These are phyloP conservation scores for Serpula lacrymans DNA, from an alignment of 768 basidiomycete species.

Conservation along the genomic window DNA sequence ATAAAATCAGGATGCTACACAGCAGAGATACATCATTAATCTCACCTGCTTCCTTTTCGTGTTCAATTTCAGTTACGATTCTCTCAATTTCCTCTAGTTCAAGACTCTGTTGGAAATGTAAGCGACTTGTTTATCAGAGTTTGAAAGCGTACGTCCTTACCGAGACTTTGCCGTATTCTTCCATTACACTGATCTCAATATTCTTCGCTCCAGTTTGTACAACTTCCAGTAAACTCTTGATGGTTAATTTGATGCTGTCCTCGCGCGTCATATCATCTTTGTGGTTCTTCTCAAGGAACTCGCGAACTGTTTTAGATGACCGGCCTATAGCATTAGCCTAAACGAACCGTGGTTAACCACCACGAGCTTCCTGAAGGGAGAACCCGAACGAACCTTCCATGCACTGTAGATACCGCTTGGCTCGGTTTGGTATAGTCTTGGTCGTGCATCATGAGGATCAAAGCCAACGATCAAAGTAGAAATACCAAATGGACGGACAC, in stretches of 20 bases:
- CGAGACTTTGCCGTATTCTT: slow-evolving; percentile 88
- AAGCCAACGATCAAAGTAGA: slow-evolving; percentile 97
- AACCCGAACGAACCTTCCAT: slow-evolving; percentile 73
- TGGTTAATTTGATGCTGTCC: slow-evolving; percentile 90
- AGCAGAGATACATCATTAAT: slow-evolving; percentile 1
- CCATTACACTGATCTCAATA: slow-evolving; percentile 98
- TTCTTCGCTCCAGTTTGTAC: slow-evolving; percentile 99
- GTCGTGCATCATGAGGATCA: slow-evolving; percentile 85
- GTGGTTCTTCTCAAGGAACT: slow-evolving; percentile 98
- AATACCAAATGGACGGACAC: slow-evolving; percentile 97
- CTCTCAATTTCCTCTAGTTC: slow-evolving; percentile 85
- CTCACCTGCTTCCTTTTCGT: slow-evolving; percentile 93
- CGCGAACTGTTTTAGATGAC: slow-evolving; percentile 96
- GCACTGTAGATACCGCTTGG: slow-evolving; percentile 97
- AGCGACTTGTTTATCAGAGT: neutral
- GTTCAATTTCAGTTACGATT: slow-evolving; percentile 91
- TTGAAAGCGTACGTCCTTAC: slow-evolving; percentile 40
- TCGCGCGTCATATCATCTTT: slow-evolving; percentile 86
- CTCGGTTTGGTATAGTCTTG: slow-evolving; percentile 94
- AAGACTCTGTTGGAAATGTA: slow-evolving; percentile 58
- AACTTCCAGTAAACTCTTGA: slow-evolving; percentile 94
- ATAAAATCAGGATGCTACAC: slow-evolving; percentile 3
- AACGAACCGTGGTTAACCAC: neutral
- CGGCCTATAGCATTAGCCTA: slow-evolving; percentile 98
- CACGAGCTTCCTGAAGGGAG: neutral